Conservation (phyloP, 768 basidiomycete species). For the Auriscalpium orientale region DNA sequence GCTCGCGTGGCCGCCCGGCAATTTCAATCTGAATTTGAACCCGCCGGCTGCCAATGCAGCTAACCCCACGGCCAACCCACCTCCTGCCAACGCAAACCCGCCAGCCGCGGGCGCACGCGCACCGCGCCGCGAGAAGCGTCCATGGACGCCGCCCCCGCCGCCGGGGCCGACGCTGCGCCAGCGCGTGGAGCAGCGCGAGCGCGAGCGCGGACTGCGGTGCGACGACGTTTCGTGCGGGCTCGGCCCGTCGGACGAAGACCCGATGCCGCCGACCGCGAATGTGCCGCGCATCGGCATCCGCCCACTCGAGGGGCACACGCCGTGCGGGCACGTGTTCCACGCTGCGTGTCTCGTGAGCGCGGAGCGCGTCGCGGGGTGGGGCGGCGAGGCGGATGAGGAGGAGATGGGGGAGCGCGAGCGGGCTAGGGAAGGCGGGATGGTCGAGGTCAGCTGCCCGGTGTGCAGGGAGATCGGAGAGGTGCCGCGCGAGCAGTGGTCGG, state of each 20-base stretch:
- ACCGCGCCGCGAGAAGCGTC: slow-evolving; percentile 30
- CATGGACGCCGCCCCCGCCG: slow-evolving; percentile 54
- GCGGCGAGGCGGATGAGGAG: slow-evolving; percentile 26
- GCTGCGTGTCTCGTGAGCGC: slow-evolving; percentile 62
- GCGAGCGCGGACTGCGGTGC: slow-evolving; percentile 66
- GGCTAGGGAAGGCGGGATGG: slow-evolving; percentile 9
- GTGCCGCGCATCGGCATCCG: slow-evolving; percentile 34
- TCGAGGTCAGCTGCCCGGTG: slow-evolving; percentile 70
- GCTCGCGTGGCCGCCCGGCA: not conserved
- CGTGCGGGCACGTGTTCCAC: slow-evolving; percentile 67
- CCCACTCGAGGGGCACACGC: slow-evolving; percentile 17
- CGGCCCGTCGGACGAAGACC: slow-evolving; percentile 70
- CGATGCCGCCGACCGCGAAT: slow-evolving; percentile 28
- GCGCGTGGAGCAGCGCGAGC: slow-evolving; percentile 63
- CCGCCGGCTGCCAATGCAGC: not conserved
- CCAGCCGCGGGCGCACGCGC: slow-evolving; percentile 17
- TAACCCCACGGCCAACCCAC: not conserved
- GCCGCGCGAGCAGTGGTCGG: slow-evolving; percentile 53
- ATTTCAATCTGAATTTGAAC: too few species aligned
- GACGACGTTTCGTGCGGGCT: slow-evolving; percentile 66
- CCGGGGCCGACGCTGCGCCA: slow-evolving; percentile 69
- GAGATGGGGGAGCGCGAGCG: slow-evolving; percentile 30
- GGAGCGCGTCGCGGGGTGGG: slow-evolving; percentile 58
- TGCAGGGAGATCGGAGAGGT: slow-evolving; percentile 61
- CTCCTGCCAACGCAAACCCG: slow-evolving; percentile 10